phyloP scores from a whole-genome alignment of 139 green algal genomes.

The Gonium pectorale region DNA sequence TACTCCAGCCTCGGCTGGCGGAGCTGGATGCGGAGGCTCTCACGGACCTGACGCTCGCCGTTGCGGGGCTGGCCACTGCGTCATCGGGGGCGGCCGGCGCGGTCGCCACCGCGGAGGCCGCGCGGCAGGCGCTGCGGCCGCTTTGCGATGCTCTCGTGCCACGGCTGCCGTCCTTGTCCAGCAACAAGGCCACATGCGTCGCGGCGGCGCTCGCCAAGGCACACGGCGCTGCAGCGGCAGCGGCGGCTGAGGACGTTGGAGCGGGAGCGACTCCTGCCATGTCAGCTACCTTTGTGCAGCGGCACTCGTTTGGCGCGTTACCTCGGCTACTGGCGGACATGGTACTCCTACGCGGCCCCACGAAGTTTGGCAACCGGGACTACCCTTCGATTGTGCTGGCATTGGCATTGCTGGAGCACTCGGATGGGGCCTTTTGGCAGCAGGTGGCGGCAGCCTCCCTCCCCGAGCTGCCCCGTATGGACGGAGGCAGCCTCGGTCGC shows the following conservation, averaged over 20 bases:
- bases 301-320: slow-evolving; percentile 8
- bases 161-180: neutral
- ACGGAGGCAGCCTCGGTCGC: neutral
- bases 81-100: neutral
- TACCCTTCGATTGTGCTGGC: slow-evolving; percentile 7
- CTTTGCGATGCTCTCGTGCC: neutral
- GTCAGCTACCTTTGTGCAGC: neutral
- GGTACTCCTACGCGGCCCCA: slow-evolving; percentile 2
- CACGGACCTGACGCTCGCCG: neutral
- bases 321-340: slow-evolving; percentile 34
- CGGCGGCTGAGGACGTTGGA: neutral
- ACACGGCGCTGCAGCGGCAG: neutral
- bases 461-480: slow-evolving; percentile 10
- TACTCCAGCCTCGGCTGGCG: neutral
- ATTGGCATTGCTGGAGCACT: neutral
- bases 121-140: neutral
- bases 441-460: neutral
- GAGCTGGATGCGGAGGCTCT: neutral
- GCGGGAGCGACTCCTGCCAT: no score
- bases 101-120: neutral
- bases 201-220: neutral
- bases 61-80: neutral
- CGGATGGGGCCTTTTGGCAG: neutral
- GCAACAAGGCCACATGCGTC: neutral
- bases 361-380: neutral